phyloP scores from a whole-genome alignment of 331 rosid species.

The Malus hybrid region DNA sequence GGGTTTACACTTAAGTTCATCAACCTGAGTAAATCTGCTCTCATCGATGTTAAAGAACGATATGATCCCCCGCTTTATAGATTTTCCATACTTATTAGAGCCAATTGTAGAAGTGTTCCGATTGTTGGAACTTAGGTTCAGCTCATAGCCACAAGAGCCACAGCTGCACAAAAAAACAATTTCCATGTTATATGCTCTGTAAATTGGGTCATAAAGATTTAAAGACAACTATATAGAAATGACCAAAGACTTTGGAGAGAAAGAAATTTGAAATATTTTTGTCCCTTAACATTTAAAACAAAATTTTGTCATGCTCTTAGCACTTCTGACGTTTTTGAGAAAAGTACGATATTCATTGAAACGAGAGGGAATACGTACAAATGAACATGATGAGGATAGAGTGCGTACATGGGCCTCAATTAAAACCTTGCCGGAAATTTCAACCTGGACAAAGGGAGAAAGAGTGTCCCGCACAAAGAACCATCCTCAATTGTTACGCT shows the following conservation, averaged over 20 bases:
- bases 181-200: background rate
- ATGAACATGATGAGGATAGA: too few relatives aligned
- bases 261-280: background rate
- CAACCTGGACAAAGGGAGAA: too few relatives aligned
- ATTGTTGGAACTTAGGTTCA: conserved; percentile 62
- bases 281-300: background rate
- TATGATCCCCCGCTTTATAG: conserved; percentile 76
- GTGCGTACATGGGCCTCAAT: too few relatives aligned
- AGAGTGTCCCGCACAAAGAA: too few relatives aligned
- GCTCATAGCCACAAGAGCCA: conserved; percentile 76
- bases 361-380: too few relatives aligned
- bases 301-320: too few relatives aligned
- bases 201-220: background rate
- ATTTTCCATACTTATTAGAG: conserved; percentile 73
- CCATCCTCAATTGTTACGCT: too few relatives aligned
- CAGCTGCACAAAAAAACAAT: conserved; percentile 45
- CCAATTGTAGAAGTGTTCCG: conserved; percentile 61
- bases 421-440: too few relatives aligned
- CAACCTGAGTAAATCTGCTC: conserved; percentile 63
- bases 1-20: conserved; percentile 59
- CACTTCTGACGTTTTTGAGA: too few relatives aligned
- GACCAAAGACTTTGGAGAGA: background rate
- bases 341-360: too few relatives aligned
- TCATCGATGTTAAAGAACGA: conserved; percentile 65
- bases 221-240: background rate